phyloP scores from a whole-genome alignment of 805 yeast genomes.

The Myxozyma geophila region DNA sequence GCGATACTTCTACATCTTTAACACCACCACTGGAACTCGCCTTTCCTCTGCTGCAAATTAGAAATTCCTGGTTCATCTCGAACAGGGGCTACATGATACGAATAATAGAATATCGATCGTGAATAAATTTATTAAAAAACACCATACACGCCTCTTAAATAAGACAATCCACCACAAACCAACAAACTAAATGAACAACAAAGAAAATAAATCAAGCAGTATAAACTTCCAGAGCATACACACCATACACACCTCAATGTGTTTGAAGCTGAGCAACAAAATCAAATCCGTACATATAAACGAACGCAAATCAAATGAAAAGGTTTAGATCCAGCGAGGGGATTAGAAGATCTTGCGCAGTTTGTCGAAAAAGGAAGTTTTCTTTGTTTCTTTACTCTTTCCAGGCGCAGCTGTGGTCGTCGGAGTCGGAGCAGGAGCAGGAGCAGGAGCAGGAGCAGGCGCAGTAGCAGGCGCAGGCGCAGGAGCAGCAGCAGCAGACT shows the following conservation, averaged over 20 bases:
- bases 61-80: too few relatives aligned
- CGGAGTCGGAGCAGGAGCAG: conserved; percentile 13
- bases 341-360: conserved; percentile 24
- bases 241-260: neutral
- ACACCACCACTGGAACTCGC: too few relatives aligned
- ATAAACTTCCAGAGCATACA: neutral
- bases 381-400: neutral
- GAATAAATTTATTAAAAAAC: neutral
- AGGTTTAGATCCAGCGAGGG: neutral
- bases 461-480: conserved; percentile 15
- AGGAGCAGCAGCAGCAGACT: neutral
- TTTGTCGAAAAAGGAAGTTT: conserved; percentile 18
- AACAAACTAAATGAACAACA: too few relatives aligned
- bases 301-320: neutral
- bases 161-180: neutral
- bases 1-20: too few relatives aligned
- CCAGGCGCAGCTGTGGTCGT: neutral
- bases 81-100: too few relatives aligned
- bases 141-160: neutral
- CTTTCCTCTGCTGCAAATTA: too few relatives aligned
- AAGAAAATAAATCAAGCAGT: neutral
- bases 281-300: neutral
- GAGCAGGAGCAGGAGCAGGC: conserved; percentile 4
- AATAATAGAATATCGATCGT: too few relatives aligned
- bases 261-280: too few relatives aligned